Evolutionary conservation across 1,284 basidiomycete genomes (phyloP).

Genomic region (Moesziomyces antarcticus): DNA sequence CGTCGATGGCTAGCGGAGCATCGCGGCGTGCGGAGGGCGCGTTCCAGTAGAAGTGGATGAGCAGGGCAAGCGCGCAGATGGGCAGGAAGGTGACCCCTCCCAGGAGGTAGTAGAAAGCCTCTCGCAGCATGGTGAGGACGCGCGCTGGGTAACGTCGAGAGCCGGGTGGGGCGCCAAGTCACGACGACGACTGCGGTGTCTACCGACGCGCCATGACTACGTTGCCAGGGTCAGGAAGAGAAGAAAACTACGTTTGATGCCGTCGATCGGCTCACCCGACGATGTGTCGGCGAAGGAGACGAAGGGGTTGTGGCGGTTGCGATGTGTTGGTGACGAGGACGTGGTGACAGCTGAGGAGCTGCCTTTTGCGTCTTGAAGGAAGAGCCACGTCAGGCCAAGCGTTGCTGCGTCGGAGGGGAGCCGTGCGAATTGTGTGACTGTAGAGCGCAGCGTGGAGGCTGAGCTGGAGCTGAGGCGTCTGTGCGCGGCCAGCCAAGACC

Average conservation of each 20-base stretch:
- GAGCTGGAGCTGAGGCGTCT: background rate
- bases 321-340: background rate
- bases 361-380: no score
- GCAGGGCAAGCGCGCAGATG: slow-evolving; percentile 40
- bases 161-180: background rate
- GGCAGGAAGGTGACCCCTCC: slow-evolving; percentile 66
- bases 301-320: background rate
- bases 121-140: slow-evolving; percentile 35
- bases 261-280: background rate
- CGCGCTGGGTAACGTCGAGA: background rate
- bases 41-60: slow-evolving; percentile 45
- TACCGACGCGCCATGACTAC: background rate
- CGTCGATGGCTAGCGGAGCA: slow-evolving; percentile 19
- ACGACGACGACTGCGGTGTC: background rate
- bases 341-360: background rate
- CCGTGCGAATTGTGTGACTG: background rate
- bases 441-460: no score
- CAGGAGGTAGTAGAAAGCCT: slow-evolving; percentile 64
- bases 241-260: background rate
- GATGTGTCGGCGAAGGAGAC: background rate
- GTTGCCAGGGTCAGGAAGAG: no score
- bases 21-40: slow-evolving; percentile 17
- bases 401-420: background rate
- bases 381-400: background rate
- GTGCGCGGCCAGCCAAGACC: background rate